Evolutionary conservation across 1,284 basidiomycete genomes (phyloP).

Genomic region (Sporisorium exsertum): DNA sequence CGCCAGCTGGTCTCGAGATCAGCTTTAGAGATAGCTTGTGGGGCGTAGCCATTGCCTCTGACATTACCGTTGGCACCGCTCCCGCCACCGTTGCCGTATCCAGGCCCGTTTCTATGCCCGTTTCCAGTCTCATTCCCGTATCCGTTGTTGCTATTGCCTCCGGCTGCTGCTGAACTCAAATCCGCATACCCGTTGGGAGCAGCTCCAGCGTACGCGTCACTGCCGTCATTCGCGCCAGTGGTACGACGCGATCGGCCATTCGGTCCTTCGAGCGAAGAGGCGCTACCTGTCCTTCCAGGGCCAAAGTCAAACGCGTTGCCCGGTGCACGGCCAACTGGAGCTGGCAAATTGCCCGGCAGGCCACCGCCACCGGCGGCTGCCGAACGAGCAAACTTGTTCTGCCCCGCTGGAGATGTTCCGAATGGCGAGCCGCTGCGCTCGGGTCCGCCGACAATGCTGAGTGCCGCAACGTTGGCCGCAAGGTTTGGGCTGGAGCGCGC

Average conservation of each 20-base stretch:
- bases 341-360: conserved; percentile 20
- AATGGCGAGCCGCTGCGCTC: conserved; percentile 36
- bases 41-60: neutral
- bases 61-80: too few relatives aligned
- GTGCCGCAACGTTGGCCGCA: conserved; percentile 20
- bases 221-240: conserved; percentile 8
- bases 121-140: conserved; percentile 10
- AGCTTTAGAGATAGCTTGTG: conserved; percentile 24
- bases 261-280: conserved; percentile 22
- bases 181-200: conserved; percentile 13
- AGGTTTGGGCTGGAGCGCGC: conserved; percentile 16
- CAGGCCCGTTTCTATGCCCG: conserved; percentile 9
- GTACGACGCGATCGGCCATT: conserved; percentile 21
- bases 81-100: too few relatives aligned
- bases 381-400: conserved; percentile 22
- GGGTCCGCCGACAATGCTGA: conserved; percentile 16
- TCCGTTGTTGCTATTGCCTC: conserved; percentile 1
- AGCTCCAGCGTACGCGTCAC: neutral
- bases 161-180: conserved; percentile 1
- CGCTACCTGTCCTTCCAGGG: conserved; percentile 30
- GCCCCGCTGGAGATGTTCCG: conserved; percentile 21
- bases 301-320: conserved; percentile 50
- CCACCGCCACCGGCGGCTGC: conserved; percentile 5
- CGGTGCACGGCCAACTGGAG: conserved; percentile 37
- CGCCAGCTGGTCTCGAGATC: conserved; percentile 49